Evolutionary conservation across 345 rosid genomes (phyloP).

Genomic region (Stellera chamaejasme): DNA sequence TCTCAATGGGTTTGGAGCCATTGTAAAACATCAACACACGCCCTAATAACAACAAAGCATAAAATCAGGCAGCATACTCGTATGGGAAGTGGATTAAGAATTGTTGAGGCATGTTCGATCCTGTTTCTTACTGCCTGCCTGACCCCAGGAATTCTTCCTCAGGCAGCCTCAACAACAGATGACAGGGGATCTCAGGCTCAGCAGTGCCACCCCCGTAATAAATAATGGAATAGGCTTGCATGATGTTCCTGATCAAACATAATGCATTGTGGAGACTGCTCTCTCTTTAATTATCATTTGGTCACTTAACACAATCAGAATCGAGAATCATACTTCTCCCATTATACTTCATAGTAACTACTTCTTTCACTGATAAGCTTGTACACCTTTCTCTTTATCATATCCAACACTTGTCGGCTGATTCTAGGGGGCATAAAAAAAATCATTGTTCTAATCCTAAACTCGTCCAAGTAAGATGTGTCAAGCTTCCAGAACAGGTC

Average conservation of each 20-base stretch:
- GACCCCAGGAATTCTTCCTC: constrained; percentile 89
- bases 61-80: background rate
- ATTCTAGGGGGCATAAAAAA: too few relatives aligned
- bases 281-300: constrained; percentile 94
- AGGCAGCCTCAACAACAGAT: constrained; percentile 80
- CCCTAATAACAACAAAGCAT: constrained; percentile 46
- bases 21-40: constrained; percentile 91
- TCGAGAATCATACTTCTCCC: background rate
- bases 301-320: constrained; percentile 50
- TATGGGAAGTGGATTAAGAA: background rate
- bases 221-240: constrained; percentile 83
- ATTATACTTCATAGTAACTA: too few relatives aligned
- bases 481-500: too few relatives aligned
- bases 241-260: constrained; percentile 93
- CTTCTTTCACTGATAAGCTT: too few relatives aligned
- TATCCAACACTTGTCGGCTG: too few relatives aligned
- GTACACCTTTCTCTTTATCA: too few relatives aligned
- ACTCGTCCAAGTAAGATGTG: too few relatives aligned
- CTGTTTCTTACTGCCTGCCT: constrained; percentile 52
- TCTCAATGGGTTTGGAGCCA: constrained; percentile 93
- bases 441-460: too few relatives aligned
- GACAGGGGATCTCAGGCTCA: constrained; percentile 70
- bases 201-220: constrained; percentile 99
- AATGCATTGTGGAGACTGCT: constrained; percentile 94
- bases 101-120: background rate